Base-by-base conservation (phyloP, 192 early-diverging fungal species). In the Entomortierella parvispora region DNA sequence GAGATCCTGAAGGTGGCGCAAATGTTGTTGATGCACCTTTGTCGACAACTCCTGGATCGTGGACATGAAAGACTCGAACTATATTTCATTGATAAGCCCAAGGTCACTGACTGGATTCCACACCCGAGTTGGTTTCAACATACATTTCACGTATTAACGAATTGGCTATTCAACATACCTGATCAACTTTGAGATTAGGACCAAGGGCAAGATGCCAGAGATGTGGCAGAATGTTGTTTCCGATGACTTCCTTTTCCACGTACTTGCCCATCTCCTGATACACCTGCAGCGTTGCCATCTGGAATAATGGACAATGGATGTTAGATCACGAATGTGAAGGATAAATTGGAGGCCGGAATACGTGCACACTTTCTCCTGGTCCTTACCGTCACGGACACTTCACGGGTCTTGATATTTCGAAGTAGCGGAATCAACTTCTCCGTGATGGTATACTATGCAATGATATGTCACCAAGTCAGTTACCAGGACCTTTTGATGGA, bases 341-440 rank as follows among this genome's bases (percentile, higher is more conserved):
- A 29, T 45, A 1, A 11, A 11, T 45, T 45, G 44, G 44, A 45
- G n/a, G 44, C 44, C 32, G 1, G 20, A 49, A 20, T 18, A 20
- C 55, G 4, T 47, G 31, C 32, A 31, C 22, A 0, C 47, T 0
- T 14, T 45, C 11, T 12, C 5, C 14, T 4, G 32, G 15, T 37
- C 15, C 55, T 72, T 84, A 90, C 87, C 61, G 93, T 84, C 10
- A 96, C 87, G 1, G 84, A 86, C 0, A 93, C 90, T 64, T 96
- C 94, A 4, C 91, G 84, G 20, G 90, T 90, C 61, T 88, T 90
- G 46, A 94, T 95, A 9, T 87, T 84, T 34, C 85, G 85, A 52
- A 96, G 69, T 58, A 94, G 42, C 11, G 95, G 95, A n/a, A 96
- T 76, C 22, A 96, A 47, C 68, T 91, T 93, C 33, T 91, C 91